phyloP scores from a whole-genome alignment of 1,284 basidiomycete species.

The Malassezia dermatis region DNA sequence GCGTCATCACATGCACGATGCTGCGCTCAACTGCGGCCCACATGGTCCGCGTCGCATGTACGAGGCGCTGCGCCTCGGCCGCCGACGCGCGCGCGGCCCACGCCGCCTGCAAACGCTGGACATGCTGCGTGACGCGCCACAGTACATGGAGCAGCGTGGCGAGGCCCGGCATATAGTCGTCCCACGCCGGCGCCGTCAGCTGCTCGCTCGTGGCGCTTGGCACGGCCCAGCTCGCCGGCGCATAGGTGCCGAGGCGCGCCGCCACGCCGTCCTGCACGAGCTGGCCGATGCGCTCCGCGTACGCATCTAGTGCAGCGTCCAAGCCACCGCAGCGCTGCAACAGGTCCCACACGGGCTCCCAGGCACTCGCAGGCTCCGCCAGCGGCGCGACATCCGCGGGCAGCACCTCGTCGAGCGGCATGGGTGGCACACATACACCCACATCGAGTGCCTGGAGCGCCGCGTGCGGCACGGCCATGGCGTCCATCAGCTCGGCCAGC shows the following conservation, averaged over 20 bases:
- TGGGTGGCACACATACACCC: not conserved
- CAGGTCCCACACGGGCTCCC: slow-evolving; percentile 1
- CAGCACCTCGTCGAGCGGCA: not conserved
- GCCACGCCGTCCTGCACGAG: not conserved
- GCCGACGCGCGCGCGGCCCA: not conserved
- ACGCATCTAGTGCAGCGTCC: not conserved
- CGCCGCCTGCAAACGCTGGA: not conserved
- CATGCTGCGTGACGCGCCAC: not conserved
- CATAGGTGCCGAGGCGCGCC: not conserved
- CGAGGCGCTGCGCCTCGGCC: not conserved
- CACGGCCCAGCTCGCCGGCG: not conserved
- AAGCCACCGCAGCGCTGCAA: not conserved
- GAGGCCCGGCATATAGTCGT: not conserved
- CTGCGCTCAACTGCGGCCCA: slow-evolving; percentile 5
- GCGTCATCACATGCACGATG: slow-evolving; percentile 50
- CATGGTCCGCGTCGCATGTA: not conserved
- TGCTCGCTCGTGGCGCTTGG: not conserved
- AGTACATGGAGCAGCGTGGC: slow-evolving; percentile 7
- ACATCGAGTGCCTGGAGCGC: not conserved
- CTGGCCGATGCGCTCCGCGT: not conserved
- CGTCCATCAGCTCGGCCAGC: slow-evolving; percentile 59
- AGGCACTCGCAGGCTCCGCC: not conserved
- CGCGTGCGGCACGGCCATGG: slow-evolving; percentile 31
- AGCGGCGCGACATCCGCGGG: not conserved
- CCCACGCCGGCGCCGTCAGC: not conserved